phyloP scores from a whole-genome alignment of 495 filamentous ascomycete genomes.

The Aspergillus bridgeri region DNA sequence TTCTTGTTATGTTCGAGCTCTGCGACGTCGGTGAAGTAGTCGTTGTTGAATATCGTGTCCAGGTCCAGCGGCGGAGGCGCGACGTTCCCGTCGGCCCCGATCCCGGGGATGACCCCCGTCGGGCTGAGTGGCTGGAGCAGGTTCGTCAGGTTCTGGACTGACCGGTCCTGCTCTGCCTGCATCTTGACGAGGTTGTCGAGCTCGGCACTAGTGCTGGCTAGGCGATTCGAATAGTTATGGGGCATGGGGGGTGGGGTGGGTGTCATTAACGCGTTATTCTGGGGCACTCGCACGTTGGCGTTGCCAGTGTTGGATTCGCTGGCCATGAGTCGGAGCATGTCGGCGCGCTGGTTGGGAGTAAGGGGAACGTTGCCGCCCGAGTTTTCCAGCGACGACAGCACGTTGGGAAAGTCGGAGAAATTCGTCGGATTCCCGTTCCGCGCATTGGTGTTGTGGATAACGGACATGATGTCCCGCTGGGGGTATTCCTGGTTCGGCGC shows the following conservation, averaged over 20 bases:
- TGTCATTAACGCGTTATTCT: slow-evolving; percentile 56
- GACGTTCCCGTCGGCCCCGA: slow-evolving; percentile 46
- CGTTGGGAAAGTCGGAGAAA: slow-evolving; percentile 66
- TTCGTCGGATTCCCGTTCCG: slow-evolving; percentile 47
- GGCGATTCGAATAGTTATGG: slow-evolving; percentile 44
- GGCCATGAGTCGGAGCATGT: slow-evolving; percentile 79
- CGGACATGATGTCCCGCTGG: slow-evolving; percentile 78
- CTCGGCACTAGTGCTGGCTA: slow-evolving; percentile 64
- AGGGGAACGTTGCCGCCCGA: slow-evolving; percentile 61
- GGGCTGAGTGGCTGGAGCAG: slow-evolving; percentile 75
- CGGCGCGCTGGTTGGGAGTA: slow-evolving; percentile 70
- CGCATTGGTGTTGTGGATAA: slow-evolving; percentile 78
- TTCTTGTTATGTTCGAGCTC: slow-evolving; percentile 31
- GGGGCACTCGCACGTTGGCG: slow-evolving; percentile 19
- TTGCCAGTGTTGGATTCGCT: slow-evolving; percentile 38
- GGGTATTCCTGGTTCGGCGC: slow-evolving; percentile 31
- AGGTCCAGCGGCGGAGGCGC: slow-evolving; percentile 54
- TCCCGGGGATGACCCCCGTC: slow-evolving; percentile 72
- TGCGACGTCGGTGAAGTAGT: slow-evolving; percentile 52
- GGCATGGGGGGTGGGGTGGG: slow-evolving; percentile 60
- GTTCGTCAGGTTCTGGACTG: slow-evolving; percentile 66
- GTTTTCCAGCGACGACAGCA: slow-evolving; percentile 68
- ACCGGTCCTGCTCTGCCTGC: slow-evolving; percentile 66
- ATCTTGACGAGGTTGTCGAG: slow-evolving; percentile 71
- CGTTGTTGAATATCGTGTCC: slow-evolving; percentile 66